Percentiles rank a stretch among this genome's conserved stretches.
phyloP scores from a whole-genome alignment of 805 yeast species.

The Wickerhamiella vanderwaltii region DNA sequence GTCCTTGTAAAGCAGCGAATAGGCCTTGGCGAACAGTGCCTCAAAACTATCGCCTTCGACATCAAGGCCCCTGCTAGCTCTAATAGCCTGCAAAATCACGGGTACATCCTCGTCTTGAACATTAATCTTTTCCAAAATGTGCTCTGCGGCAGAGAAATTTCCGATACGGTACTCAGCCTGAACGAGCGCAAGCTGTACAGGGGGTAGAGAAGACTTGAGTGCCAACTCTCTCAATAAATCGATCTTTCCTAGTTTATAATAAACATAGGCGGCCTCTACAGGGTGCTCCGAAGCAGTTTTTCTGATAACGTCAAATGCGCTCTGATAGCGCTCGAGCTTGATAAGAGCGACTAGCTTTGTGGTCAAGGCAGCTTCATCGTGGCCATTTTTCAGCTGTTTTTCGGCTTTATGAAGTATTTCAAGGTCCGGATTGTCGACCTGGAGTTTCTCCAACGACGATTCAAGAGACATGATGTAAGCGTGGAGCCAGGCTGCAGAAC shows the following conservation, averaged over 20 bases:
- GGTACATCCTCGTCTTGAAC: constrained; percentile 36
- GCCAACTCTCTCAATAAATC: constrained; percentile 22
- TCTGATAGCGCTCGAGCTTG: constrained; percentile 41
- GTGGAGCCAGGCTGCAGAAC: too few relatives aligned
- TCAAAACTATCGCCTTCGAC: constrained; percentile 36
- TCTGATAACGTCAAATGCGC: constrained; percentile 5
- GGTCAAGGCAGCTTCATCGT: constrained; percentile 27
- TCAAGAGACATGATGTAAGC: constrained; percentile 11
- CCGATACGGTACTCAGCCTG: constrained; percentile 44
- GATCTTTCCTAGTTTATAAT: constrained; percentile 43
- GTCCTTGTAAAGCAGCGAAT: constrained; percentile 19
- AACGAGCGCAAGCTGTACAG: constrained; percentile 39
- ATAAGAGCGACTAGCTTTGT: constrained; percentile 46
- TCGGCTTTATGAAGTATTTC: constrained; percentile 23
- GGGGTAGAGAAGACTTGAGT: constrained; percentile 20
- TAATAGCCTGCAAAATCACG: constrained; percentile 52
- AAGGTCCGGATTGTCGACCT: constrained; percentile 12
- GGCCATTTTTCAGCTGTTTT: constrained; percentile 23
- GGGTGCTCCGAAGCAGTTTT: constrained; percentile 10
- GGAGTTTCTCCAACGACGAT: constrained; percentile 13
- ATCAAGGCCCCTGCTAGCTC: constrained; percentile 16
- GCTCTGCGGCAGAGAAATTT: constrained; percentile 32
- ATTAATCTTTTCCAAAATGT: constrained; percentile 28
- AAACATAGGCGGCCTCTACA: constrained; percentile 45
- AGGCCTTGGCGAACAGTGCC: constrained; percentile 46